phyloP scores from a whole-genome alignment of 768 basidiomycete genomes.

The Pisolithus albus region DNA sequence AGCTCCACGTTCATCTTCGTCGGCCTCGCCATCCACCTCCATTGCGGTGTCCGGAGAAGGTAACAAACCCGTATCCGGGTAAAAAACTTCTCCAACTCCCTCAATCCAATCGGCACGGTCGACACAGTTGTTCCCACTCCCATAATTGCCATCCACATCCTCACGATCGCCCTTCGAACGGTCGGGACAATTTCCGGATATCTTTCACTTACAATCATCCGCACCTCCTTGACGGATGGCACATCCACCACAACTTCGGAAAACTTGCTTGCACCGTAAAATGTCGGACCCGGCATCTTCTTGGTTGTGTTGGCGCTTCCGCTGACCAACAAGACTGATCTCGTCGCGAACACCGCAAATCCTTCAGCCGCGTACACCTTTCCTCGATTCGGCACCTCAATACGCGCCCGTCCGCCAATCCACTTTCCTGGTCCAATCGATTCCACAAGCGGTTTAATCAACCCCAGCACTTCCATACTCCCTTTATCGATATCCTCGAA shows the following conservation, averaged over 20 bases:
- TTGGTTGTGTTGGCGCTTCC: slow-evolving; percentile 22
- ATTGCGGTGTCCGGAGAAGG: slow-evolving; percentile 41
- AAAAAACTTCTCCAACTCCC: slow-evolving; percentile 82
- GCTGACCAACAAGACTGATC: slow-evolving; percentile 50
- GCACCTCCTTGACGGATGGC: slow-evolving; percentile 62
- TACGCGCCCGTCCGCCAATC: slow-evolving; percentile 62
- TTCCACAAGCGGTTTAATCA: slow-evolving; percentile 79
- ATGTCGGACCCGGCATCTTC: slow-evolving; percentile 51
- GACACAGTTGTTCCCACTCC: slow-evolving; percentile 45
- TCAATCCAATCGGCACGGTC: slow-evolving; percentile 59
- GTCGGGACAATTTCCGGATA: slow-evolving; percentile 56
- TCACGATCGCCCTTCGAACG: slow-evolving; percentile 47
- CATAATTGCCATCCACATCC: slow-evolving; percentile 62
- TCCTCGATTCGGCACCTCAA: slow-evolving; percentile 72
- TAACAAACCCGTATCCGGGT: slow-evolving; percentile 58
- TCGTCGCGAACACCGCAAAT: slow-evolving; percentile 86
- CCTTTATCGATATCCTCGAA: slow-evolving; percentile 90
- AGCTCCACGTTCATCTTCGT: slow-evolving; percentile 4
- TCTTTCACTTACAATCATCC: slow-evolving; percentile 56
- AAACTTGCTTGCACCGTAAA: slow-evolving; percentile 85
- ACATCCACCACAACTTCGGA: slow-evolving; percentile 57
- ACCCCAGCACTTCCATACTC: slow-evolving; percentile 81
- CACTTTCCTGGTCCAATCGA: slow-evolving; percentile 61
- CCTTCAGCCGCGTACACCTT: slow-evolving; percentile 66
- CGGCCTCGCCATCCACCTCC: slow-evolving; percentile 28